Evolutionary conservation across 1,284 basidiomycete species (phyloP).

Genomic region (Ustilago bromivora): DNA sequence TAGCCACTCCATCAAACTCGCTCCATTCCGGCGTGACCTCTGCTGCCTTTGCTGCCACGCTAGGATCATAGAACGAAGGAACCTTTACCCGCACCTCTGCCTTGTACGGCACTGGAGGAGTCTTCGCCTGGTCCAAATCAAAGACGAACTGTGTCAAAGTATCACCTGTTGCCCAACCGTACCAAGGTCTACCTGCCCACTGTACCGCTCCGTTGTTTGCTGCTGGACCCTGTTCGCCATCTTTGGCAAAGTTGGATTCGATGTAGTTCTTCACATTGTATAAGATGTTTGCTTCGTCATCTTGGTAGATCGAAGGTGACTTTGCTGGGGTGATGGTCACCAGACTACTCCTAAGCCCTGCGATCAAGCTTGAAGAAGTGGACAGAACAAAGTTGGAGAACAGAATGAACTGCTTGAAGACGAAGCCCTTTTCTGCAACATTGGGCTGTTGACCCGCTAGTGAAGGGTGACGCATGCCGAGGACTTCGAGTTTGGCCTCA

Average conservation of each 20-base stretch:
- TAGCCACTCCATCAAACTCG: constrained; percentile 34
- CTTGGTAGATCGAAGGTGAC: constrained; percentile 35
- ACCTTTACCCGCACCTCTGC: constrained; percentile 24
- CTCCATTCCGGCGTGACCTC: constrained; percentile 34
- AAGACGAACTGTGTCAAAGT: constrained; percentile 47
- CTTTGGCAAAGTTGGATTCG: constrained; percentile 33
- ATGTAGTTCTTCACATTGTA: constrained; percentile 51
- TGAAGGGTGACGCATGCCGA: constrained; percentile 43
- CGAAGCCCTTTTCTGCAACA: constrained; percentile 38
- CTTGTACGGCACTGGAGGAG: constrained; percentile 38
- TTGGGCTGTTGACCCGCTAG: constrained; percentile 28
- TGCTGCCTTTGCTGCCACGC: constrained; percentile 12
- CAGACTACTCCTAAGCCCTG: constrained; percentile 37
- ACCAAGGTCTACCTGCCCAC: constrained; percentile 48
- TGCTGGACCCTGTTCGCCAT: constrained; percentile 19
- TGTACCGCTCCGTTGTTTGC: constrained; percentile 27
- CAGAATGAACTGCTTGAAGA: constrained; percentile 46
- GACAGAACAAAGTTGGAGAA: constrained; percentile 38
- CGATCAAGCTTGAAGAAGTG: constrained; percentile 39
- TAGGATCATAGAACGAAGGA: constrained; percentile 41
- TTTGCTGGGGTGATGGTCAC: constrained; percentile 34
- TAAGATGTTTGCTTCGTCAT: constrained; percentile 24
- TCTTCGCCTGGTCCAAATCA: constrained; percentile 22
- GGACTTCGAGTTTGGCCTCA: constrained; percentile 52
- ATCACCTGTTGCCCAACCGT: constrained; percentile 41